Base-by-base conservation (phyloP, 1,284 basidiomycete genomes). In the Porogramme epimiltina region DNA sequence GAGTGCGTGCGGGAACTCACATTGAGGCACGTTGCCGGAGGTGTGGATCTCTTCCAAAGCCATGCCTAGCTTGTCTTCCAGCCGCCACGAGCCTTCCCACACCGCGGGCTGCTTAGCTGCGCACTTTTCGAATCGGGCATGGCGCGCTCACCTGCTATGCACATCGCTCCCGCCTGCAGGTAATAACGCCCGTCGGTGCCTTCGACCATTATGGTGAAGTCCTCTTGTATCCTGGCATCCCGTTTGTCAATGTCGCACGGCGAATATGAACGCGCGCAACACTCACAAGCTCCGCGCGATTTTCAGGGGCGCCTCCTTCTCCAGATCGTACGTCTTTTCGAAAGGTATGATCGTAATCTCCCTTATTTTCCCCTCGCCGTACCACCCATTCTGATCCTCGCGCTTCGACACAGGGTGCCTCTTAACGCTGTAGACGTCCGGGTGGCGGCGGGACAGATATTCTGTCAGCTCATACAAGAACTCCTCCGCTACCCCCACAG, bases 151-250 rank as follows among this genome's bases (percentile, higher is more conserved):
- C 87, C 86, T 55, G 87, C 75, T 11, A 89, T 74, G 57, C 79
- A 80, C 49, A 90, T 82, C 0, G 81, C 81, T 9, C 88, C 89
- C 28, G 81, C 86, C 62, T 89, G 85, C 53, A 91, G 82, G 61
- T 89, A 87, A 62, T 89, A 88, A 51, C 74, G 73, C 28, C 85
- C 84, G 56, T 89, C 84, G 16, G 72, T 66, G 34, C 86, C 88
- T 77, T 90, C 86, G 25, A 90, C 70, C 87, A 92, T 87, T 13
- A 92, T 64, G 13, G 87, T 87, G 38, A 91, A 72, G 62, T 92
- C 89, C 55, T 92, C 89, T 60, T 89, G 87, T 4, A 81, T 69
- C 26, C 81, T 79, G 45, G 28, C 13, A 31, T 13, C 28, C 6
- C 8, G 13, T 8, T 13, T 13, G 13, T 31, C 28, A 31, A 31